A percentile compares a stretch with the other conserved stretches of the same genome.
These are phyloP conservation scores for Takashimella koratensis DNA, from an alignment of 1,284 basidiomycete genomes.

Conservation along the genomic window DNA sequence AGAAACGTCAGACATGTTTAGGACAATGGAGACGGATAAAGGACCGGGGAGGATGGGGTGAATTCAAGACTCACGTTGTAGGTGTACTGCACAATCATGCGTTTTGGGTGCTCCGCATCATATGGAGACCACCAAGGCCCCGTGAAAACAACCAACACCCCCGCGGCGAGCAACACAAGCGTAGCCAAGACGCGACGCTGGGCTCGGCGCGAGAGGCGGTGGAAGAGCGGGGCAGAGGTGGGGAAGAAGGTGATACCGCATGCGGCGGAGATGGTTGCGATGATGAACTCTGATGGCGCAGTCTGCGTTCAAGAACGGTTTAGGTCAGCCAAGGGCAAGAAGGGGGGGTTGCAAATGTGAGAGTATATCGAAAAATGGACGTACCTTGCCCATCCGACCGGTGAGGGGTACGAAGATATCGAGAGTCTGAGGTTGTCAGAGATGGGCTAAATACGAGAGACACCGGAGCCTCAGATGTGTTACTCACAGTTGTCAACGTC, in stretches of 20 bases:
- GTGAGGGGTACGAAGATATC: slow-evolving; percentile 92
- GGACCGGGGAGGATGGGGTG: background rate
- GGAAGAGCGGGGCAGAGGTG: slow-evolving; percentile 60
- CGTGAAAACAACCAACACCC: slow-evolving; percentile 61
- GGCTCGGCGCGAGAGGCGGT: slow-evolving; percentile 60
- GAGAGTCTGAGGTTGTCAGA: slow-evolving; percentile 51
- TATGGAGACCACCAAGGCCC: slow-evolving; percentile 62
- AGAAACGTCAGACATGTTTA: slow-evolving; percentile 1
- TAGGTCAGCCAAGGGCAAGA: slow-evolving; percentile 2
- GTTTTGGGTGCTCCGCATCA: slow-evolving; percentile 80
- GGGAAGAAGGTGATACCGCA: slow-evolving; percentile 61
- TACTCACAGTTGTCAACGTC: slow-evolving; percentile 60
- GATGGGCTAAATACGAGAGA: no score
- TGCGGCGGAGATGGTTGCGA: slow-evolving; percentile 68
- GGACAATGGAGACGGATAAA: background rate
- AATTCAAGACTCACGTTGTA: slow-evolving; percentile 66
- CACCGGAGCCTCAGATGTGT: background rate
- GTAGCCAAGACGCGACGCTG: slow-evolving; percentile 54
- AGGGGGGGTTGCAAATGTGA: background rate
- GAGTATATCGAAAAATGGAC: background rate
- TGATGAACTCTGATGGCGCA: slow-evolving; percentile 82
- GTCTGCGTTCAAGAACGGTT: slow-evolving; percentile 41
- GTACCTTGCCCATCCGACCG: slow-evolving; percentile 58
- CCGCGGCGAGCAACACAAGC: slow-evolving; percentile 53
- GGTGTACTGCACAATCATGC: slow-evolving; percentile 77